Evolutionary conservation across 23 red algal species (phyloP), one percentile per base, ranked within the genome.

Genomic region (Gracilariopsis chorda): DNA sequence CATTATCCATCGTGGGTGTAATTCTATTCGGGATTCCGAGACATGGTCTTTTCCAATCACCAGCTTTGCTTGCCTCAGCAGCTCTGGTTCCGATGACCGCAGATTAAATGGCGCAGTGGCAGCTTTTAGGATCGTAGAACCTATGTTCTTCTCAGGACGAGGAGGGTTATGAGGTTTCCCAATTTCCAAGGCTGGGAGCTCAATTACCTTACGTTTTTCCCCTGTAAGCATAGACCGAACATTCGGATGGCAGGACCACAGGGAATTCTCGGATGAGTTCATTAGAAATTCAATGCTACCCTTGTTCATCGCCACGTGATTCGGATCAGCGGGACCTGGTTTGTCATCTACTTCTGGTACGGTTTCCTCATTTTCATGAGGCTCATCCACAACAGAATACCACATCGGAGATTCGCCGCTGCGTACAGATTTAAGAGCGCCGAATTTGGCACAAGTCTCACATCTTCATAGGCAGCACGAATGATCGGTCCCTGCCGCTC

Each of bases 381-480:
- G 6, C 62, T 16, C 32, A 30, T 68, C 62, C 1, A 39, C 32
- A 14, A 7, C 62, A 27, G 30, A 78, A 19, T 7, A 78, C 29
- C 8, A 5, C 25, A 53, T 51, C 17, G 16, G 43, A 78, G 21
- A 49, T 30, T 16, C 70, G 47, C 1, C 0, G 20, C 51, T 1
- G 19, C 58, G 32, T 16, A 48, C 82, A 32, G 73, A 46, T 33
- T 87, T 6, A 70, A 2, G 4, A 87, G 1, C 33, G 59, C 20
- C 20, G 61, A 87, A 8, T 35, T 45, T 14, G 82, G 82, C 9
- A 62, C 82, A 8, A 55, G 9, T 6, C 48, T 60, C 24, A 73
- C 82, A 73, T 87, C 67, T 47, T 87, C 82, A 39, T 87, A 73
- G 16, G 82, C 60, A 25, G 82, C 82, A 23, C 62, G 47, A 52